Evolutionary conservation across 2,329 filamentous ascomycete genomes (phyloP).

Genomic region (Diatrype stigma): DNA sequence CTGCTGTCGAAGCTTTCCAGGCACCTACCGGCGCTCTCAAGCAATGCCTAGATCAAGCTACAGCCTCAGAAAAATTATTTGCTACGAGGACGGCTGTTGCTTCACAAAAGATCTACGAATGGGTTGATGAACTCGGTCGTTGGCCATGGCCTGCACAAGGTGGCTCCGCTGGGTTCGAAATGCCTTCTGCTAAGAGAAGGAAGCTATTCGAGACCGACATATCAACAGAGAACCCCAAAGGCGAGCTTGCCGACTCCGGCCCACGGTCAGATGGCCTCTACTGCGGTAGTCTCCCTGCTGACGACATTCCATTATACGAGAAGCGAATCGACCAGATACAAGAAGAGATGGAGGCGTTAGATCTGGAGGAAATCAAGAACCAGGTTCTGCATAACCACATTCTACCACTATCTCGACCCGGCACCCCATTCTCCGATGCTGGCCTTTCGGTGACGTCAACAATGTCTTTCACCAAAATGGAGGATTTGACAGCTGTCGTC

Average conservation of each 20-base stretch:
- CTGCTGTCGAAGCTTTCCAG: conserved; percentile 57
- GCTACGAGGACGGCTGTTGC: conserved; percentile 66
- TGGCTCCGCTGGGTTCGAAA: conserved; percentile 52
- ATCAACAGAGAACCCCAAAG: conserved; percentile 14
- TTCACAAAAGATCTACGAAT: conserved; percentile 67
- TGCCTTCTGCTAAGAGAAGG: conserved; percentile 38
- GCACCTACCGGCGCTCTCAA: conserved; percentile 49
- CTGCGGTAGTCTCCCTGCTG: conserved; percentile 66
- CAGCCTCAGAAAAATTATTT: conserved; percentile 64
- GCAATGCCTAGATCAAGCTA: conserved; percentile 58
- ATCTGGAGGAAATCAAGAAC: conserved; percentile 83
- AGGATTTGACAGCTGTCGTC: conserved; percentile 84
- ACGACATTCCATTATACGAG: conserved; percentile 65
- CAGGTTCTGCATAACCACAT: conserved; percentile 82
- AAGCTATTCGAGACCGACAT: conserved; percentile 28
- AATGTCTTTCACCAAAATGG: conserved; percentile 64
- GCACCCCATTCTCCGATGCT: conserved; percentile 44
- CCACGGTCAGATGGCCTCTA: conserved; percentile 39
- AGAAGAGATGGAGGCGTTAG: conserved; percentile 62
- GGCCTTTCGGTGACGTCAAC: conserved; percentile 36
- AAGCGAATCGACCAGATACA: conserved; percentile 69
- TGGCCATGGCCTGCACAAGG: conserved; percentile 53
- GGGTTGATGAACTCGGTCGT: conserved; percentile 65
- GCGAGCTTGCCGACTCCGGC: conserved; percentile 16
- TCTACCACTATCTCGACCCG: conserved; percentile 52